Percentiles rank a stretch among this genome's conserved stretches.
Conservation (phyloP, 495 filamentous ascomycete genomes). For the Penicillium canariense region DNA sequence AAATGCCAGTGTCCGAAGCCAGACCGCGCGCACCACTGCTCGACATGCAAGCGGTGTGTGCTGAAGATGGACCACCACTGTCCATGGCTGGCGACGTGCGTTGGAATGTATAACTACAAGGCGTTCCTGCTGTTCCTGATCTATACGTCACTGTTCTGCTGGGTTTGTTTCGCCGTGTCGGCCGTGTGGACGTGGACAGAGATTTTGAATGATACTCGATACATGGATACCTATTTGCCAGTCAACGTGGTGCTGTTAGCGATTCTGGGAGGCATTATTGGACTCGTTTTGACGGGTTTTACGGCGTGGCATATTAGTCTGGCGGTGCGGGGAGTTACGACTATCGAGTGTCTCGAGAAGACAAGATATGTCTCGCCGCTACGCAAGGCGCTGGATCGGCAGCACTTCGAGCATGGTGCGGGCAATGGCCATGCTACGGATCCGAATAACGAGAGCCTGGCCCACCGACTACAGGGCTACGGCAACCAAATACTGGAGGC, state of each 20-base stretch:
- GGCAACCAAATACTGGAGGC: slow-evolving; percentile 75
- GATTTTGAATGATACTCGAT: slow-evolving; percentile 62
- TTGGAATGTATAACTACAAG: slow-evolving; percentile 93
- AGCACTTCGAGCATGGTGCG: slow-evolving; percentile 47
- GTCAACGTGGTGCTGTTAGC: slow-evolving; percentile 87
- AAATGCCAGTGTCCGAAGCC: slow-evolving; percentile 94
- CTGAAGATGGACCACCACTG: slow-evolving; percentile 99
- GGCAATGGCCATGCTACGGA: slow-evolving; percentile 34
- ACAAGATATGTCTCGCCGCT: slow-evolving; percentile 85
- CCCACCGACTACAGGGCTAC: slow-evolving; percentile 59
- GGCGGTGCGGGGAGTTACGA: slow-evolving; percentile 75
- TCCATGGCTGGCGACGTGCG: slow-evolving; percentile 94
- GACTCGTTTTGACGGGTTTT: slow-evolving; percentile 83
- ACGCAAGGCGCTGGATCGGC: slow-evolving; percentile 63
- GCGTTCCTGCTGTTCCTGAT: slow-evolving; percentile 90
- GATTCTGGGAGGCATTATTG: slow-evolving; percentile 86
- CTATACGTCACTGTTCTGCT: slow-evolving; percentile 85
- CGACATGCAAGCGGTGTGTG: slow-evolving; percentile 86
- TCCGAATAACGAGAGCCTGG: slow-evolving; percentile 57
- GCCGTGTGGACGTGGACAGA: slow-evolving; percentile 78
- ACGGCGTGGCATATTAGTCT: slow-evolving; percentile 90
- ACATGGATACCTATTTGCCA: slow-evolving; percentile 70
- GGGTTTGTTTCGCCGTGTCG: slow-evolving; percentile 71
- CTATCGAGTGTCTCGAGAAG: slow-evolving; percentile 93
- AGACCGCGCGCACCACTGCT: slow-evolving; percentile 96